Evolutionary conservation across 2,329 filamentous ascomycete species (phyloP).

Genomic region (Proliferodiscus dingleyae): DNA sequence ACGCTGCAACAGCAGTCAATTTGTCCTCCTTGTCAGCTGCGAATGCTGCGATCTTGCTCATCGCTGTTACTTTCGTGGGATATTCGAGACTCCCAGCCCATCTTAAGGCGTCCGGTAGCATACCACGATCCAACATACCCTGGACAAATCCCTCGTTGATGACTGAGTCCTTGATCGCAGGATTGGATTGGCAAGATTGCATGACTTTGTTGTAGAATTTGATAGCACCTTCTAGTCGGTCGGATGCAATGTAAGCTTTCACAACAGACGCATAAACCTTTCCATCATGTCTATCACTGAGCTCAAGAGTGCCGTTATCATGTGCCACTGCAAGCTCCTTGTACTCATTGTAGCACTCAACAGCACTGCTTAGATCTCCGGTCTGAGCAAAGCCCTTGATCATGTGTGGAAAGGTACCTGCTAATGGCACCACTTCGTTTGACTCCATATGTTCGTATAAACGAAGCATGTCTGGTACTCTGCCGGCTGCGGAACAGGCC

Average conservation of each 20-base stretch:
- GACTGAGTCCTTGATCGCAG: conserved; percentile 65
- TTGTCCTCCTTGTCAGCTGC: conserved; percentile 77
- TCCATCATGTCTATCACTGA: conserved; percentile 70
- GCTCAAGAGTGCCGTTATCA: conserved; percentile 65
- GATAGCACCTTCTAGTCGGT: conserved; percentile 73
- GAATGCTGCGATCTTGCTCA: conserved; percentile 67
- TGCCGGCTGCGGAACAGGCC: conserved; percentile 78
- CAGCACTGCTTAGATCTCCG: conserved; percentile 79
- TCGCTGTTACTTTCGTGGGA: conserved; percentile 54
- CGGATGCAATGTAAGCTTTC: conserved; percentile 79
- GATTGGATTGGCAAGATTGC: conserved; percentile 52
- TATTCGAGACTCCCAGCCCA: conserved; percentile 64
- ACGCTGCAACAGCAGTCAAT: conserved; percentile 62
- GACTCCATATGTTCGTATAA: conserved; percentile 90
- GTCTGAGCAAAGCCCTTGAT: conserved; percentile 84
- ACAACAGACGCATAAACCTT: conserved; percentile 89
- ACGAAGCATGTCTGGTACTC: conserved; percentile 81
- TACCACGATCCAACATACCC: conserved; percentile 65
- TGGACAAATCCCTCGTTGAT: conserved; percentile 73
- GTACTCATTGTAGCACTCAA: conserved; percentile 96
- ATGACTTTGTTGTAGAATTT: conserved; percentile 82
- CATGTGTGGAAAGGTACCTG: conserved; percentile 85
- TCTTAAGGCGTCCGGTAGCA: conserved; percentile 67
- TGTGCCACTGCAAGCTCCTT: conserved; percentile 80
- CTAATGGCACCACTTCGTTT: conserved; percentile 66